Evolutionary conservation across 768 basidiomycete genomes (phyloP), one percentile per base, ranked within the genome.

Genomic region (Bullera alba): DNA sequence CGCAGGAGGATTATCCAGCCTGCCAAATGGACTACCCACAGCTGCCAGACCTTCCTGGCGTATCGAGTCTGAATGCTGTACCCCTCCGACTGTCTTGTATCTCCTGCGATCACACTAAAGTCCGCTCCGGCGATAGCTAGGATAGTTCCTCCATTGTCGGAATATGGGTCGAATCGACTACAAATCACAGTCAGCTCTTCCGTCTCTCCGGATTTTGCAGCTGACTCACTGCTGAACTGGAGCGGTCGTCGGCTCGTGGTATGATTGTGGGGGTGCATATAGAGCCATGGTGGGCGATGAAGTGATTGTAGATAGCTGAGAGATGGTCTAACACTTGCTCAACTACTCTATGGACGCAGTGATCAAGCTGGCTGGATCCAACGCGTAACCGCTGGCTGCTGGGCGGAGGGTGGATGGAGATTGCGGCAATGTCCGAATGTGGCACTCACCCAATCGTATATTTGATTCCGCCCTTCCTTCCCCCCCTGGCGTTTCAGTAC

Each of bases 31-130:
- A 12, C 12, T 23, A 76, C 88, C 75, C 65, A 95, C 88, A 99
- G 74, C 76, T 81, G 79, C 76, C 91, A 95, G 52, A 96, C 90
- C 75, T 96, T 93, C 36, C 90, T 84, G 6, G 90, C 90, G 73
- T 95, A 96, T 72, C 93, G 80, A 53, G 93, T 95, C 78, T 99
- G 93, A 73, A 99, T 99, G 70, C 77, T 86, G 75, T 87, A 97
- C n/a, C 93, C 93, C 71, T 92, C 87, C 59, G 84, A 89, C 76
- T 97, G 95, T 50, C 93, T 78, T 37, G 93, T 99, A 75, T 99
- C 93, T 45, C 91, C 88, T 4, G 95, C 92, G 64, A 96, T 86
- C 70, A 97, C 90, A 53, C 81, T 80, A 73, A 97, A 97, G 72
- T 91, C 87, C 38, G 82, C 80, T 46, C 93, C 95, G 4, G 92